These are phyloP conservation scores for Quercus gilva DNA, from an alignment of 306 rosid species.

Conservation along the genomic window DNA sequence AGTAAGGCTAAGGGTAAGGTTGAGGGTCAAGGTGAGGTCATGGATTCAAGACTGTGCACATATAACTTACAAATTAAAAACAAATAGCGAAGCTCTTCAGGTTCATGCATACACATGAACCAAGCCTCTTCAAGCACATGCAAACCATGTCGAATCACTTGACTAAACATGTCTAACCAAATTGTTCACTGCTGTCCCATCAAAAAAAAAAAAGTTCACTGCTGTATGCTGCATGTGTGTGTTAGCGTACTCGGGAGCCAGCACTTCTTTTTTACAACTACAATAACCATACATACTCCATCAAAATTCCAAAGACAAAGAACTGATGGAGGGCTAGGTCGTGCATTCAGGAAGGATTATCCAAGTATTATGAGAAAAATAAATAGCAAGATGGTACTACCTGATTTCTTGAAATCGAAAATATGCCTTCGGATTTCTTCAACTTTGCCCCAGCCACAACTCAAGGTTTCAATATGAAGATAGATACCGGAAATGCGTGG, in stretches of 20 bases:
- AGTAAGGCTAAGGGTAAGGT: too few species aligned
- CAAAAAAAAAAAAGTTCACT: not conserved
- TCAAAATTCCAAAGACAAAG: not conserved
- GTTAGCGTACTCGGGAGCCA: not conserved
- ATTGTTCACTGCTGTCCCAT: not conserved
- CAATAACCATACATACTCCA: not conserved
- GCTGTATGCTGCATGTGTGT: not conserved
- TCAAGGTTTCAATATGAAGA: constrained; percentile 70
- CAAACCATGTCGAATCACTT: not conserved
- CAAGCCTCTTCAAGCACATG: not conserved
- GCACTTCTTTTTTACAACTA: not conserved
- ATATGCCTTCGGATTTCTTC: constrained; percentile 93
- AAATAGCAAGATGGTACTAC: constrained; percentile 29
- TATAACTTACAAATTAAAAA: too few species aligned
- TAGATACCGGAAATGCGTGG: constrained; percentile 82
- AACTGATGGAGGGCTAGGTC: too few species aligned
- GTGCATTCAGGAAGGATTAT: not conserved
- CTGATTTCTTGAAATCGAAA: constrained; percentile 81
- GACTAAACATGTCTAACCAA: not conserved
- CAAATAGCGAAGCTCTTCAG: too few species aligned
- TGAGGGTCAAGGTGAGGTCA: too few species aligned
- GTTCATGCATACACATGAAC: too few species aligned
- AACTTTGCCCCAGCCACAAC: constrained; percentile 96
- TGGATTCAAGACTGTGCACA: too few species aligned
- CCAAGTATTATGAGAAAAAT: not conserved